Evolutionary conservation across 108 stramenopile genomes (phyloP), one percentile per base, ranked within the genome.

Genomic region (Skeletonema tropicum): DNA sequence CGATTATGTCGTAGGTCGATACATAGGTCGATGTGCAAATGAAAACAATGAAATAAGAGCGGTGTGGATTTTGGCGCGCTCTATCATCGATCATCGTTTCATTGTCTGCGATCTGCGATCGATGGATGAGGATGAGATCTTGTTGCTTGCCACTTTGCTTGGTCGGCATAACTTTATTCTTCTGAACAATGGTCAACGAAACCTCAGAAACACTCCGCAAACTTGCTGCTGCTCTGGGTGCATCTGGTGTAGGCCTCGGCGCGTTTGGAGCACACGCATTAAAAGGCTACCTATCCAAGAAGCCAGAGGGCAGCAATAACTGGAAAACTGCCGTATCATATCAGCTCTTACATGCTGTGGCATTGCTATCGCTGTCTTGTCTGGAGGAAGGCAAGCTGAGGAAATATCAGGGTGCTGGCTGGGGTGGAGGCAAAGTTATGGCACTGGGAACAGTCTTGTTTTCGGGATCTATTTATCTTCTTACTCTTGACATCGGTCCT

Each of bases 291-390:
- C 76, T 96, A 19, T 60, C 55, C 2, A 79, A 83, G 39, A 83
- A 90, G 42, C 17, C 69, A 13, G 86, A 83, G 8, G 86, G 69
- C 0, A 32, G 73, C 26, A 89, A 82, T 3, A 90, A 80, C 63
- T 93, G 91, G 92, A 85, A 86, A 38, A 96, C 92, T 11, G 95
- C 92, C 5, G 90, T 89, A 7, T 45, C 85, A 11, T 93, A 93
- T 74, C 95, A 96, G 60, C 79, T 93, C 23, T 72, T 94, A 30
- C 95, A 94, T 75, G 90, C 95, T 14, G 75, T 86, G 15, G 92
- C 95, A 14, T 45, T 96, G 8, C 46, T 93, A n/a, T 86, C 88
- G 7, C 25, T 95, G 26, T 87, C 90, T 19, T 75, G 82, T 23
- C 60, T 86, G 49, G 67, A 82, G 46, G 48, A 26, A 13, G 55